Percentiles rank a stretch among this genome's conserved stretches.
These are phyloP conservation scores for Rhododendron henanense DNA, from an alignment of 148 eudicot genomes.

Conservation along the genomic window DNA sequence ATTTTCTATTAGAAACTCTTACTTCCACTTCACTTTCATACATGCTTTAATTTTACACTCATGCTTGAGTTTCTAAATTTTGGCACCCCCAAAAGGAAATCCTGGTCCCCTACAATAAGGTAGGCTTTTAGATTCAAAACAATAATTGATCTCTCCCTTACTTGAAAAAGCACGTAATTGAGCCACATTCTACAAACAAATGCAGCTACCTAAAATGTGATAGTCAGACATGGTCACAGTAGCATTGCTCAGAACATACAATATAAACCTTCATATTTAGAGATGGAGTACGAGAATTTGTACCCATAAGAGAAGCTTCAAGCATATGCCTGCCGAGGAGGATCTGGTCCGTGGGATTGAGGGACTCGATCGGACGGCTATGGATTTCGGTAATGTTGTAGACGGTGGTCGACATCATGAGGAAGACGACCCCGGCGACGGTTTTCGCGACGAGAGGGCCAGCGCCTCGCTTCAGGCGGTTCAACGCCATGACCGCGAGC, in stretches of 20 bases:
- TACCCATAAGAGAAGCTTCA: constrained; percentile 82
- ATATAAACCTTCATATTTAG: not conserved
- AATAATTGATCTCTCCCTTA: too few species aligned
- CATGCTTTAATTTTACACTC: not conserved
- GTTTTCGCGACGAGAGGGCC: constrained; percentile 66
- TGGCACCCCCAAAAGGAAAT: not conserved
- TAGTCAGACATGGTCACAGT: too few species aligned
- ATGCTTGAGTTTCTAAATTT: not conserved
- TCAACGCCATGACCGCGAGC: constrained; percentile 40
- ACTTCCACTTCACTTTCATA: not conserved
- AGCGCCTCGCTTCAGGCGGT: constrained; percentile 54
- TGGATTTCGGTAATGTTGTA: constrained; percentile 35
- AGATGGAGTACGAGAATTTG: not conserved
- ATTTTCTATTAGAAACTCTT: not conserved
- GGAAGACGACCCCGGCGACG: constrained; percentile 43
- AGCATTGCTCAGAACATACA: not conserved
- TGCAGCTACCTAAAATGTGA: not conserved
- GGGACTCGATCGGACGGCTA: constrained; percentile 27
- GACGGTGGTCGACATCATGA: constrained; percentile 38
- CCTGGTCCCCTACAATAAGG: not conserved
- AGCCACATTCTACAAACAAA: too few species aligned
- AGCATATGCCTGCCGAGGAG: constrained; percentile 43
- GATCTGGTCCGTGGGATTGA: constrained; percentile 62
- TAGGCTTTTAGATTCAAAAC: not conserved
- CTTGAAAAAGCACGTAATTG: too few species aligned